Evolutionary conservation across 257 asterid genomes (phyloP).

Genomic region (Solanum clarkiae): DNA sequence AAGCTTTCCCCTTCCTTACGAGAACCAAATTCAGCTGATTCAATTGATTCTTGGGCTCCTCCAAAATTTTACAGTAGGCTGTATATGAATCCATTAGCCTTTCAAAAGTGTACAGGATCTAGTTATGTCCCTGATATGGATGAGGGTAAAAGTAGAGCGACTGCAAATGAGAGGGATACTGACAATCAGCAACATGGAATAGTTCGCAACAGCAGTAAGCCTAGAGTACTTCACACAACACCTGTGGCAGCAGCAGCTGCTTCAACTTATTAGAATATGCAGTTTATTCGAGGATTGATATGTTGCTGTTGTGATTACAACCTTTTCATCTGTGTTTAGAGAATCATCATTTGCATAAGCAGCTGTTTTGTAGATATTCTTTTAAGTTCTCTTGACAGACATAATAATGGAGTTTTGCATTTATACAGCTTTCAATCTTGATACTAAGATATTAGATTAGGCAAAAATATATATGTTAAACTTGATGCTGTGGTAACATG

Average conservation of each 20-base stretch:
- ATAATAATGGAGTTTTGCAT: not conserved
- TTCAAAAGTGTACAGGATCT: constrained; percentile 21
- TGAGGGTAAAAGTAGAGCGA: constrained; percentile 19
- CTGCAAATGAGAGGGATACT: constrained; percentile 25
- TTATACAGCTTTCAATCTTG: not conserved
- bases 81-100: constrained; percentile 19
- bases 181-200: constrained; percentile 29
- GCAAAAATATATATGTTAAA: not conserved
- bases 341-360: not conserved
- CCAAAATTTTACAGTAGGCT: constrained; percentile 27
- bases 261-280: not conserved
- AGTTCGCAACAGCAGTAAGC: constrained; percentile 29
- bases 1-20: constrained; percentile 46
- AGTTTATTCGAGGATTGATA: not conserved
- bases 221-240: constrained; percentile 9
- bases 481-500: not conserved
- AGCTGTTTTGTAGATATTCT: not conserved
- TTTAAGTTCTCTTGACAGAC: not conserved
- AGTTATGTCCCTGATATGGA: constrained; percentile 13
- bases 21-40: constrained; percentile 68
- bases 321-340: not conserved
- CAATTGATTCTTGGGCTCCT: constrained; percentile 15
- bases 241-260: constrained; percentile 10
- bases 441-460: not conserved
- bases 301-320: not conserved